Evolutionary conservation across 1,139 yeast genomes (phyloP).

Genomic region (Meyerozyma sp.): DNA sequence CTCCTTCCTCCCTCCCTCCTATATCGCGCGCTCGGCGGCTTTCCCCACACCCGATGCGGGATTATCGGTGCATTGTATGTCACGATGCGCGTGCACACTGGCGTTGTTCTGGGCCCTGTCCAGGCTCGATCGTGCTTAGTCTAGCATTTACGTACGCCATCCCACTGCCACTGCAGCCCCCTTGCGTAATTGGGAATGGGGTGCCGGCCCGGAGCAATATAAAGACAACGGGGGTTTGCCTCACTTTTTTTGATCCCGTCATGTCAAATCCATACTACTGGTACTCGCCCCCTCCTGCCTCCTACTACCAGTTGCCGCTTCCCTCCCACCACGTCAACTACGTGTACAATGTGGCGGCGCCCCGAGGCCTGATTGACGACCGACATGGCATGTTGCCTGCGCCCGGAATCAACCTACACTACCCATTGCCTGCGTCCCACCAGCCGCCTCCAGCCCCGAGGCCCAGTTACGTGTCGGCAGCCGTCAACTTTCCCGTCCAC

Average conservation of each 20-base stretch:
- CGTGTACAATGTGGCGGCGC: not conserved
- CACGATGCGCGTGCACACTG: not conserved
- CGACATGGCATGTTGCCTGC: not conserved
- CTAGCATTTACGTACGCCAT: constrained; percentile 1
- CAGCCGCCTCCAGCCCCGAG: no score
- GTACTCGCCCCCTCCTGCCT: not conserved
- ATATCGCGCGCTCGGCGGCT: not conserved
- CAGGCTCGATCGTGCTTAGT: not conserved
- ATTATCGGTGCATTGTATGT: not conserved
- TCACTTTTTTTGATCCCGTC: not conserved
- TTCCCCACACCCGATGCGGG: not conserved
- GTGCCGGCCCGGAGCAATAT: not conserved
- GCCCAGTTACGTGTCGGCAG: constrained; percentile 9
- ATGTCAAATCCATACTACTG: not conserved
- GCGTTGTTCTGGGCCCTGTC: not conserved
- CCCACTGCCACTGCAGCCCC: constrained; percentile 2
- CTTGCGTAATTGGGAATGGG: not conserved
- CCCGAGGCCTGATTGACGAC: not conserved
- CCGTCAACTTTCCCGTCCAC: not conserved
- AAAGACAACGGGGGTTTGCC: not conserved
- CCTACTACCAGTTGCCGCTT: not conserved
- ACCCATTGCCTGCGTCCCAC: constrained; percentile 18
- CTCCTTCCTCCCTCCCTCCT: not conserved
- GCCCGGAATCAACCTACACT: not conserved
- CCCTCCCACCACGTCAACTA: not conserved